These are phyloP conservation scores for Scleroderma bovista DNA, from an alignment of 768 basidiomycete species.

Conservation along the genomic window DNA sequence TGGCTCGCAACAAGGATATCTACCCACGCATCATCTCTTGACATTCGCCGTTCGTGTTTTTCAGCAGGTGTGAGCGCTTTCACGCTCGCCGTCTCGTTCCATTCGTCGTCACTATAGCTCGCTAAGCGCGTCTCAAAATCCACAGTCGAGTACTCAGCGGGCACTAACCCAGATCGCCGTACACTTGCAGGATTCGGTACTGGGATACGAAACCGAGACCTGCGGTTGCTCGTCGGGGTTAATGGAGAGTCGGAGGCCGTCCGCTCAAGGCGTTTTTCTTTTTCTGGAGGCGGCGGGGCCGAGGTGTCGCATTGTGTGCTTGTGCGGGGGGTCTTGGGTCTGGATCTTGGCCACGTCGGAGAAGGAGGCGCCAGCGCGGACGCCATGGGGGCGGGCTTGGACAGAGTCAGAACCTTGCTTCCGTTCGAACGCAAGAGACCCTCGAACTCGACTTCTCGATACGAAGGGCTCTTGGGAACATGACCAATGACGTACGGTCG, in stretches of 20 bases:
- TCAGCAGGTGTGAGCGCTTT: slow-evolving; percentile 36
- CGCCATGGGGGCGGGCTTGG: slow-evolving; percentile 16
- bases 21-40: slow-evolving; percentile 77
- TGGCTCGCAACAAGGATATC: slow-evolving; percentile 73
- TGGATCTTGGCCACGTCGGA: slow-evolving; percentile 20
- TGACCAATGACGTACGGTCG: slow-evolving; percentile 64
- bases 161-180: slow-evolving; percentile 46
- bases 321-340: slow-evolving; percentile 25
- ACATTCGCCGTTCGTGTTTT: slow-evolving; percentile 37
- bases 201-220: slow-evolving; percentile 56
- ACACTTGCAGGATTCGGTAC: slow-evolving; percentile 49
- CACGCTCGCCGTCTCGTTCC: slow-evolving; percentile 36
- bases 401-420: slow-evolving; percentile 35
- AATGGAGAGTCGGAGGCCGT: slow-evolving; percentile 23
- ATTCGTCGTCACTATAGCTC: slow-evolving; percentile 48
- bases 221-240: slow-evolving; percentile 27
- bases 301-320: slow-evolving; percentile 7
- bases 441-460: slow-evolving; percentile 76
- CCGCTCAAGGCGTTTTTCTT: slow-evolving; percentile 21
- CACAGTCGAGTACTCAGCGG: slow-evolving; percentile 75
- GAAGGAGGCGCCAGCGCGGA: slow-evolving; percentile 22
- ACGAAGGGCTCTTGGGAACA: slow-evolving; percentile 46
- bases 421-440: slow-evolving; percentile 56
- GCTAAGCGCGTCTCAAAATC: slow-evolving; percentile 82
- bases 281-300: slow-evolving; percentile 13